phyloP scores from a whole-genome alignment of 129 eudicot genomes.

The Erigeron canadensis region DNA sequence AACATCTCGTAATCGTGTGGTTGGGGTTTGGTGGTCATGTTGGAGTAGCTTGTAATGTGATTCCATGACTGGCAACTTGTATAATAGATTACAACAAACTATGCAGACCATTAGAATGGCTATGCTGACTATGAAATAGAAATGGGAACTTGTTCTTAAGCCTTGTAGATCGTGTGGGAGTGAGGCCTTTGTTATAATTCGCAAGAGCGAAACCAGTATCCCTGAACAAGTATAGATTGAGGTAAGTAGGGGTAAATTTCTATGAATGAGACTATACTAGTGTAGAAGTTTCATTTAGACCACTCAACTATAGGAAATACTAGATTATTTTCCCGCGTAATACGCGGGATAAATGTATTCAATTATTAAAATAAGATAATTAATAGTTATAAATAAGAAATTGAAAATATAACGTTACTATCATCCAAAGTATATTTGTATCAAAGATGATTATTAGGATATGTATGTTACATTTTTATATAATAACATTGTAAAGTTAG shows the following conservation, averaged over 20 bases:
- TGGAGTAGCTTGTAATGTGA: slow-evolving; percentile 44
- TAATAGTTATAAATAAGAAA: too few species aligned
- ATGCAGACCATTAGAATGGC: slow-evolving; percentile 49
- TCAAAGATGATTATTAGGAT: too few species aligned
- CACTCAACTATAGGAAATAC: too few species aligned
- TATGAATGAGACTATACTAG: too few species aligned
- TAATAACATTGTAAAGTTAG: too few species aligned
- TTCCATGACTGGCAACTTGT: slow-evolving; percentile 59
- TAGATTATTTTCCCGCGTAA: too few species aligned
- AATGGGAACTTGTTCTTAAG: slow-evolving; percentile 62
- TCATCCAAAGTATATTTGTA: too few species aligned
- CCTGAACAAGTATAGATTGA: slow-evolving; percentile 33
- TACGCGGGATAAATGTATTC: too few species aligned
- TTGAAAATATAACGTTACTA: too few species aligned
- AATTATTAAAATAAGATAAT: too few species aligned
- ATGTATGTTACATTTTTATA: too few species aligned
- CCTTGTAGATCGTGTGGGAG: slow-evolving; percentile 69
- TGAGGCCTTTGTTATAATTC: slow-evolving; percentile 75
- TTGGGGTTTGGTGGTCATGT: slow-evolving; percentile 35
- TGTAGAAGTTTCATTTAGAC: not conserved
- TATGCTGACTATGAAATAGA: slow-evolving; percentile 56
- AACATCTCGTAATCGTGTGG: slow-evolving; percentile 40
- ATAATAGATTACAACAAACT: slow-evolving; percentile 49
- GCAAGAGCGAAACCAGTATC: slow-evolving; percentile 51
- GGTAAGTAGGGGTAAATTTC: not conserved